Evolutionary conservation across 208 protist genomes (phyloP).

Genomic region (Wallacemonas sp.): DNA sequence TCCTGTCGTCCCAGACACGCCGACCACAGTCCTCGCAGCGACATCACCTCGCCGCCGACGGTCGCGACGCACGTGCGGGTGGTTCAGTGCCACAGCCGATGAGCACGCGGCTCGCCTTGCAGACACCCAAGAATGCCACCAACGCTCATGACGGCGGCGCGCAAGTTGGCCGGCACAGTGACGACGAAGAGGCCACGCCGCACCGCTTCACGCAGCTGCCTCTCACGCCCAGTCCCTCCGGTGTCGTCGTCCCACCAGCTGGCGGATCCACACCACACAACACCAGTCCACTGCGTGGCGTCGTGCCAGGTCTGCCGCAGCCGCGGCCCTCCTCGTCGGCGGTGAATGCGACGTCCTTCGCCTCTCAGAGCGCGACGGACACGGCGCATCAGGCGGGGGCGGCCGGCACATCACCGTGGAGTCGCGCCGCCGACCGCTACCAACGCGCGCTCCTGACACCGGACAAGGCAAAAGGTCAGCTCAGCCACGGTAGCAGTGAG

Average conservation of each 20-base stretch:
- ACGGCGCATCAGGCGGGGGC: neutral
- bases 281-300: no score
- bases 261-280: no score
- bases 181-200: neutral
- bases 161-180: no score
- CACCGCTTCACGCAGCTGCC: neutral
- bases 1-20: neutral
- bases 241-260: neutral
- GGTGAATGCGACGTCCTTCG: neutral
- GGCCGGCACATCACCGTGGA: neutral
- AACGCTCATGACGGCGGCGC: no score
- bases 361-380: neutral
- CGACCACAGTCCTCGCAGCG: constrained; percentile 1
- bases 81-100: neutral
- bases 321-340: neutral
- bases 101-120: neutral
- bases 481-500: neutral
- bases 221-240: neutral
- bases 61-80: neutral
- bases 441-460: neutral
- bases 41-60: no score
- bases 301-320: neutral
- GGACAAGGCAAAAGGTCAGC: neutral
- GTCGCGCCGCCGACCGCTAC: neutral
- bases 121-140: neutral